Conservation (phyloP, 148 eudicot genomes). For the Rhododendron molle region DNA sequence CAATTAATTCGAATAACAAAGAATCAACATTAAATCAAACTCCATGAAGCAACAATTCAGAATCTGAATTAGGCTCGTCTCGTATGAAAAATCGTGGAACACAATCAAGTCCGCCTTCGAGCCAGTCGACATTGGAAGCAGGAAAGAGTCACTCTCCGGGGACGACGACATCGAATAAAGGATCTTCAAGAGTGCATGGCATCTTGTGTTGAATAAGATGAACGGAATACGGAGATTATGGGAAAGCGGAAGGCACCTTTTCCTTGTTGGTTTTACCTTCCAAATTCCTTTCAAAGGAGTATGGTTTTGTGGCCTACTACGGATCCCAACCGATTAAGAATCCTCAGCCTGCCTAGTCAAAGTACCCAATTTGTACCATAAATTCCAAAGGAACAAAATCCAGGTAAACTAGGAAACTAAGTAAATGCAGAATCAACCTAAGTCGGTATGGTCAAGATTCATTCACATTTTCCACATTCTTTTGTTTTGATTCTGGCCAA, state of each 20-base stretch:
- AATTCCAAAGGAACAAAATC: background rate
- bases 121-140: background rate
- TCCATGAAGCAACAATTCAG: no score
- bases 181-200: background rate
- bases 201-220: no score
- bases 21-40: background rate
- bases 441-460: background rate
- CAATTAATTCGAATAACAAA: background rate
- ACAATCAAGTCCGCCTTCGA: background rate
- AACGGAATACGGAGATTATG: background rate
- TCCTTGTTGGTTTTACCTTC: background rate
- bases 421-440: background rate
- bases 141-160: background rate
- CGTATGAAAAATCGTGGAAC: background rate
- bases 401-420: background rate
- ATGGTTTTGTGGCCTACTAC: background rate
- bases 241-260: background rate
- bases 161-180: background rate
- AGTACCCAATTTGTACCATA: background rate
- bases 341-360: background rate
- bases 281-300: background rate
- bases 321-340: background rate
- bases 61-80: background rate
- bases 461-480: background rate
- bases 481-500: background rate